These are phyloP conservation scores for Lepidium africanum DNA, from an alignment of 345 rosid species.

Conservation along the genomic window DNA sequence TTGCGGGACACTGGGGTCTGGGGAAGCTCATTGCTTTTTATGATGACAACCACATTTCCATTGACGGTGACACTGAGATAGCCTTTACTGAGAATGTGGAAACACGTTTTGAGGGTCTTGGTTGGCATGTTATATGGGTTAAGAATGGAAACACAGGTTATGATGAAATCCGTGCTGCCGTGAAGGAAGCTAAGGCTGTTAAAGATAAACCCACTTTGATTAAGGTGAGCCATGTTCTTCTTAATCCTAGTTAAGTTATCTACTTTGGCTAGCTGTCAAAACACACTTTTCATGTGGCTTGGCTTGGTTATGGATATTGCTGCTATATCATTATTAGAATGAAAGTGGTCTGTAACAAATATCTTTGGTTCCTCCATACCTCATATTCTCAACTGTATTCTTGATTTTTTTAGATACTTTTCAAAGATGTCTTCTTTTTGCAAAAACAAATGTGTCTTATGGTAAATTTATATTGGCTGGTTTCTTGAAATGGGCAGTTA, in stretches of 20 bases:
- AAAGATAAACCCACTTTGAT: conserved; percentile 86
- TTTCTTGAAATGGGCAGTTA: conserved; percentile 30
- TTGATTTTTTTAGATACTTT: no score
- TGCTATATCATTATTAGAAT: background rate
- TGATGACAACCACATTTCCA: conserved; percentile 98
- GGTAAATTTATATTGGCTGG: background rate
- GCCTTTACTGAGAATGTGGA: conserved; percentile 91
- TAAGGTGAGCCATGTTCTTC: conserved; percentile 38
- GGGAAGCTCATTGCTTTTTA: conserved; percentile 96
- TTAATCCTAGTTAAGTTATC: background rate
- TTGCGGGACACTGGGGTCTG: conserved; percentile 96
- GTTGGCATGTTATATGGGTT: conserved; percentile 99
- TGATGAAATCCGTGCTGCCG: conserved; percentile 95
- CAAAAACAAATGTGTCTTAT: background rate
- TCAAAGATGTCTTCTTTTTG: background rate
- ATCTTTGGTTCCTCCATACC: background rate
- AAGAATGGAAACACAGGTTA: conserved; percentile 97
- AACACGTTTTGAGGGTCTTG: conserved; percentile 81
- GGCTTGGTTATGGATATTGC: conserved; percentile 21
- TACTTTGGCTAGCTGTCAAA: background rate
- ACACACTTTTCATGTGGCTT: background rate
- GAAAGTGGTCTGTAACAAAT: background rate
- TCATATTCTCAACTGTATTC: background rate
- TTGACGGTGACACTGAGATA: conserved; percentile 91
- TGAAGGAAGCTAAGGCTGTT: conserved; percentile 95